A percentile compares a stretch with the other conserved stretches of the same genome.
Evolutionary conservation across 441 rosid genomes (phyloP).

Genomic region (Mallotus repandus): DNA sequence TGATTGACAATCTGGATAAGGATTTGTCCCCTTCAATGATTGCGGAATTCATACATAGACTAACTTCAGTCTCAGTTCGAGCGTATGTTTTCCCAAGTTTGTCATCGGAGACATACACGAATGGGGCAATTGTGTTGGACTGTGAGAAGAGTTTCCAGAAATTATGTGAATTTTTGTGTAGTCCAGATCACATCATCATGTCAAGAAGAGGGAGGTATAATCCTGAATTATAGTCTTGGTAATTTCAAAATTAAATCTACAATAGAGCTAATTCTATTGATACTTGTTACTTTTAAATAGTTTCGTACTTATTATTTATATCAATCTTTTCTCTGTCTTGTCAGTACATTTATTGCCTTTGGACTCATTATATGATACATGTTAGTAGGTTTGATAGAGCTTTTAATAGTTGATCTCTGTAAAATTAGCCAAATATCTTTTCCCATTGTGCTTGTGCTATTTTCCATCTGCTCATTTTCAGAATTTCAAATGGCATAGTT

Average conservation of each 20-base stretch:
- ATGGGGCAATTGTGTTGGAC: conserved; percentile 35
- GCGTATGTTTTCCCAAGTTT: conserved; percentile 42
- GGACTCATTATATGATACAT: neutral
- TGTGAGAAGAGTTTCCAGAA: conserved; percentile 27
- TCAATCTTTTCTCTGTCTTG: too few species aligned
- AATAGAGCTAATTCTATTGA: too few species aligned
- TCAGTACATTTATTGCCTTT: neutral
- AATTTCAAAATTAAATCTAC: neutral
- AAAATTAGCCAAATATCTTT: neutral
- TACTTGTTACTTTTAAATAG: too few species aligned
- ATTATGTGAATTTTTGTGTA: conserved; percentile 34
- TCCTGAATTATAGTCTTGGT: neutral
- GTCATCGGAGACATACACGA: conserved; percentile 31
- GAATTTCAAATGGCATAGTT: too few species aligned
- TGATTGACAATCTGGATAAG: conserved; percentile 49
- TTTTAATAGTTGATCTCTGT: neutral
- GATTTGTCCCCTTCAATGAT: conserved; percentile 35
- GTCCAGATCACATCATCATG: conserved; percentile 37
- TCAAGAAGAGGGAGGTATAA: conserved; percentile 43
- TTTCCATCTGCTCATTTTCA: neutral
- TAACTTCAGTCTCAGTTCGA: conserved; percentile 30
- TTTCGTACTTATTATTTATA: too few species aligned
- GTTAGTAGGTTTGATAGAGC: neutral
- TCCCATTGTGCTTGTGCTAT: neutral
- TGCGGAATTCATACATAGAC: conserved; percentile 34